Conservation (phyloP, 345 rosid species). For the Moringa oleifera region DNA sequence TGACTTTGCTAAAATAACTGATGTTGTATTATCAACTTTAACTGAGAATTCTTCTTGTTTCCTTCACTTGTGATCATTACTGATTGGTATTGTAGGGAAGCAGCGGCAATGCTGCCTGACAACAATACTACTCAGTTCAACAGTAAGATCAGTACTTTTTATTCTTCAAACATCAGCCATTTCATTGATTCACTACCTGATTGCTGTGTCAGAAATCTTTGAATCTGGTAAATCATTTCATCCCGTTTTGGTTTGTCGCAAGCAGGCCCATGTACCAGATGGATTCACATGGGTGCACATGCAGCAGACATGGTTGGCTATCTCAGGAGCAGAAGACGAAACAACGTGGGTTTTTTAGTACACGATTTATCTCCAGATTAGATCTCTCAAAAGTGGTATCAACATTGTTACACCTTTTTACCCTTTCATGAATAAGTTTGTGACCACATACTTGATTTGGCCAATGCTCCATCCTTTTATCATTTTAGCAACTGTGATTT, state of each 20-base stretch:
- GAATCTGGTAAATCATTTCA: neutral
- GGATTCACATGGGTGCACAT: slow-evolving; percentile 42
- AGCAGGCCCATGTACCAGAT: slow-evolving; percentile 13
- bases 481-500: no score
- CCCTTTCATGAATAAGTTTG: no score
- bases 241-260: slow-evolving; percentile 13
- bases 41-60: no score
- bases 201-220: neutral
- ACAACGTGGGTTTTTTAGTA: slow-evolving; percentile 35
- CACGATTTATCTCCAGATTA: no score
- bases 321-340: slow-evolving; percentile 23
- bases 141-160: slow-evolving; percentile 25
- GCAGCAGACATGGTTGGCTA: slow-evolving; percentile 62
- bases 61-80: neutral
- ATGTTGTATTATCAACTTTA: no score
- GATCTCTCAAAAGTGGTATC: no score
- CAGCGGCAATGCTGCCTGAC: slow-evolving; percentile 34
- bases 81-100: slow-evolving; percentile 22
- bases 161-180: neutral
- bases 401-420: no score
- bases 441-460: no score
- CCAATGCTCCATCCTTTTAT: no score
- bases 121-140: slow-evolving; percentile 37
- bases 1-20: no score
- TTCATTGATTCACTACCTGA: neutral